These are phyloP conservation scores for Staphylotrichum tortipilum DNA, from an alignment of 495 filamentous ascomycete genomes.

Conservation along the genomic window DNA sequence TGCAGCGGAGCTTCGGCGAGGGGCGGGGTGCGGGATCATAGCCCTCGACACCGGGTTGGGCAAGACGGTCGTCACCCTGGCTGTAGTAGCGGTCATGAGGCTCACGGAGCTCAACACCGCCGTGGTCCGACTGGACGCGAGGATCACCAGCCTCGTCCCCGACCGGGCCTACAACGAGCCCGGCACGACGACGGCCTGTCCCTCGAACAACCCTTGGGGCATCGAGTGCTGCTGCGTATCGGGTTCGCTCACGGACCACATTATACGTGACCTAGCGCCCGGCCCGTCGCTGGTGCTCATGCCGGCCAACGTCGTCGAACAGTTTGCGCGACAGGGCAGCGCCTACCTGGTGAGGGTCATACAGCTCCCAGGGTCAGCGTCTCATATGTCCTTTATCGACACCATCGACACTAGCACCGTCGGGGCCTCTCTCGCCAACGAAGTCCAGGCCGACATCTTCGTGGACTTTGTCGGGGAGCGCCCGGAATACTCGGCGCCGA, in stretches of 20 bases:
- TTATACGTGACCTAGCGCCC: neutral
- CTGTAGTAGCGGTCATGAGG: neutral
- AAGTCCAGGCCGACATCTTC: neutral
- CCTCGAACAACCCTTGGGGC: neutral
- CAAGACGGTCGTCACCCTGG: constrained; percentile 2
- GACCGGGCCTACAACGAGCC: neutral
- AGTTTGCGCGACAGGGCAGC: neutral
- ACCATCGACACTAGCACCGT: neutral
- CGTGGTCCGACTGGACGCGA: neutral
- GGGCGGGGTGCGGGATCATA: constrained; percentile 7
- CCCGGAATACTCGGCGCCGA: neutral
- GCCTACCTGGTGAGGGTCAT: neutral
- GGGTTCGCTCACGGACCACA: neutral
- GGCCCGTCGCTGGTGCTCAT: neutral
- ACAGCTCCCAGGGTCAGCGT: neutral
- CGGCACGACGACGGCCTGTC: neutral
- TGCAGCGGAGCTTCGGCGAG: neutral
- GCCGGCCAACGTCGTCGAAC: neutral
- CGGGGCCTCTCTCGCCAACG: neutral
- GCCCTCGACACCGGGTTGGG: constrained; percentile 4
- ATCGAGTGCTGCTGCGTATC: constrained; percentile 10
- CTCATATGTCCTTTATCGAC: neutral
- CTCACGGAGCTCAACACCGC: neutral
- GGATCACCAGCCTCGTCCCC: too few species aligned
- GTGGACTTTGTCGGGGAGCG: neutral